Conservation (phyloP, 495 filamentous ascomycete species). For the Xylaria intraflava region DNA sequence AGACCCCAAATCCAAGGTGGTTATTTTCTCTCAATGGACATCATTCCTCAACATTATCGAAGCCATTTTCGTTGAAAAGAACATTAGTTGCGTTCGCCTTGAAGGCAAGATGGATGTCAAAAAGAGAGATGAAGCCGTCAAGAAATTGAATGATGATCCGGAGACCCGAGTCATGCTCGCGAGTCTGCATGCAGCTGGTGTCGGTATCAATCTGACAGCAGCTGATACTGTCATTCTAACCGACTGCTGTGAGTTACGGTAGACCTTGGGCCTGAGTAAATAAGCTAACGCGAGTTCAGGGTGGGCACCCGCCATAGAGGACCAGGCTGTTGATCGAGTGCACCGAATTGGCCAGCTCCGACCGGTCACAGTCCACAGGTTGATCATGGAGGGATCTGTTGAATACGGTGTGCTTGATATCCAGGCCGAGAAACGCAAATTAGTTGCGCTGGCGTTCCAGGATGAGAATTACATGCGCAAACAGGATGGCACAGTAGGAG, state of each 20-base stretch:
- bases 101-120: conserved; percentile 72
- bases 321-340: conserved; percentile 88
- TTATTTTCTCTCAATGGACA: conserved; percentile 94
- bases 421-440: conserved; percentile 71
- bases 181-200: conserved; percentile 72
- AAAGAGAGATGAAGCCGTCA: conserved; percentile 63
- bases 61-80: conserved; percentile 54
- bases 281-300: conserved; percentile 29
- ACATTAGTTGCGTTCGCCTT: conserved; percentile 64
- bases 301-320: conserved; percentile 94
- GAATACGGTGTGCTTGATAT: conserved; percentile 80
- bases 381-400: conserved; percentile 79
- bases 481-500: neutral
- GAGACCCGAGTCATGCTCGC: conserved; percentile 74
- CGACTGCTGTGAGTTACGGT: conserved; percentile 53
- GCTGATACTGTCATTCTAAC: conserved; percentile 81
- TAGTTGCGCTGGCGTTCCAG: conserved; percentile 71
- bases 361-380: conserved; percentile 68
- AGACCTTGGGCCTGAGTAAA: neutral
- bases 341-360: conserved; percentile 80
- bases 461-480: conserved; percentile 37
- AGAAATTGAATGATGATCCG: conserved; percentile 58
- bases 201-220: conserved; percentile 83
- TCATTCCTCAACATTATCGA: conserved; percentile 77
- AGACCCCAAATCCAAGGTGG: conserved; percentile 66